Conservation (phyloP, 257 asterid genomes). For the Fraxinus cuspidata region DNA sequence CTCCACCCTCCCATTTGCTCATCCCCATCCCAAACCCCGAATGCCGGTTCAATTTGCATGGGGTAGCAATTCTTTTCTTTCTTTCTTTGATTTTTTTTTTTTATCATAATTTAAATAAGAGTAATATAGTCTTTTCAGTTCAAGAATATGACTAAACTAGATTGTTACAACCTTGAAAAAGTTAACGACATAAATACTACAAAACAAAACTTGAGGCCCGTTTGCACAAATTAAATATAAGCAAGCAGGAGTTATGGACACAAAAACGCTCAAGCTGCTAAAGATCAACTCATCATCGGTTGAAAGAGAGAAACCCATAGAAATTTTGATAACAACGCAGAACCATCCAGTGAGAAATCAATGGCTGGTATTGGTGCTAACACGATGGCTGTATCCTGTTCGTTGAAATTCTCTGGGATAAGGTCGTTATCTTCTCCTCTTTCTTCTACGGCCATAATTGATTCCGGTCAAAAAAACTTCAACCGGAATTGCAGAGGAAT, state of each 20-base stretch:
- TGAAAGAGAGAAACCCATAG: not conserved
- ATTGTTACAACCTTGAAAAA: not conserved
- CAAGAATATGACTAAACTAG: not conserved
- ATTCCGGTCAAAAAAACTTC: not conserved
- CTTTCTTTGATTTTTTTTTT: no score
- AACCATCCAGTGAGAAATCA: not conserved
- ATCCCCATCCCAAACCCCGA: no score
- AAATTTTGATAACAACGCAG: not conserved
- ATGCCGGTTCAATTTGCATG: no score
- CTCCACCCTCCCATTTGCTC: no score
- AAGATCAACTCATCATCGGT: not conserved
- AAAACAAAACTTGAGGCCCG: not conserved
- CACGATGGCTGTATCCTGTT: not conserved
- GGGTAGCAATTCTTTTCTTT: not conserved
- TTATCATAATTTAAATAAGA: not conserved
- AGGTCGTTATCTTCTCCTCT: not conserved
- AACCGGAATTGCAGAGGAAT: constrained; percentile 8
- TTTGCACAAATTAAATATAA: not conserved
- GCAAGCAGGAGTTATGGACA: not conserved
- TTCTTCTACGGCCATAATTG: not conserved
- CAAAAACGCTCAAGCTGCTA: not conserved
- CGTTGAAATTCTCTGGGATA: not conserved
- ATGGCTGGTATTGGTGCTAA: not conserved
- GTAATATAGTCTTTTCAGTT: no score
- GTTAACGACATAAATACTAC: not conserved